A percentile compares a stretch with the other conserved stretches of the same genome.
Conservation (phyloP, 208 protist species). For the Crithidia fasciculata region DNA sequence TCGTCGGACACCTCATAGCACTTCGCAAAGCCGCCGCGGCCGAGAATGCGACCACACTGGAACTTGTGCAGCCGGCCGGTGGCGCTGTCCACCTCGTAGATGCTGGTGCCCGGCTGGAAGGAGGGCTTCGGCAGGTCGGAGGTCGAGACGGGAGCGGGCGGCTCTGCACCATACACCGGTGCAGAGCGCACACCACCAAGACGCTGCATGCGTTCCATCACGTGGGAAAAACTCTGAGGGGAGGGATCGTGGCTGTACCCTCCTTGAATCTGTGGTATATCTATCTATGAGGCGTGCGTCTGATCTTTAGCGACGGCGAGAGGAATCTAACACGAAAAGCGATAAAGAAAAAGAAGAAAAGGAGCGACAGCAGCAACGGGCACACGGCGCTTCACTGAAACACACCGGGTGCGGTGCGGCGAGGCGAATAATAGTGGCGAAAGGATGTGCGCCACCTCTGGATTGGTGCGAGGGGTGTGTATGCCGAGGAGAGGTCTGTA, state of each 20-base stretch:
- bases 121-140: slow-evolving; percentile 44
- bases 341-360: neutral
- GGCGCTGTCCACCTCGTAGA: slow-evolving; percentile 58
- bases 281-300: slow-evolving; percentile 11
- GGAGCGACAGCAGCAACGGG: neutral
- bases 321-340: neutral
- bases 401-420: too few species aligned
- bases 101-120: slow-evolving; percentile 49
- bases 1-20: slow-evolving; percentile 94
- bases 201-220: slow-evolving; percentile 24
- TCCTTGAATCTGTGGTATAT: neutral
- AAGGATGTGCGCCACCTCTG: too few species aligned
- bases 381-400: too few species aligned
- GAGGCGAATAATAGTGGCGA: too few species aligned
- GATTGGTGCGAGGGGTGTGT: neutral
- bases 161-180: slow-evolving; percentile 10
- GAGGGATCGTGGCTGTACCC: too few species aligned
- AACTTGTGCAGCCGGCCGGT: slow-evolving; percentile 57
- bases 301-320: neutral
- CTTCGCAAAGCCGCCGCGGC: slow-evolving; percentile 97
- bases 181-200: slow-evolving; percentile 20
- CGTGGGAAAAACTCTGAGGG: neutral
- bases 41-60: slow-evolving; percentile 66
- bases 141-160: slow-evolving; percentile 17
- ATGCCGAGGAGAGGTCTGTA: neutral